Base-by-base conservation (phyloP, 768 basidiomycete species). In the Lentinula guzmanii region DNA sequence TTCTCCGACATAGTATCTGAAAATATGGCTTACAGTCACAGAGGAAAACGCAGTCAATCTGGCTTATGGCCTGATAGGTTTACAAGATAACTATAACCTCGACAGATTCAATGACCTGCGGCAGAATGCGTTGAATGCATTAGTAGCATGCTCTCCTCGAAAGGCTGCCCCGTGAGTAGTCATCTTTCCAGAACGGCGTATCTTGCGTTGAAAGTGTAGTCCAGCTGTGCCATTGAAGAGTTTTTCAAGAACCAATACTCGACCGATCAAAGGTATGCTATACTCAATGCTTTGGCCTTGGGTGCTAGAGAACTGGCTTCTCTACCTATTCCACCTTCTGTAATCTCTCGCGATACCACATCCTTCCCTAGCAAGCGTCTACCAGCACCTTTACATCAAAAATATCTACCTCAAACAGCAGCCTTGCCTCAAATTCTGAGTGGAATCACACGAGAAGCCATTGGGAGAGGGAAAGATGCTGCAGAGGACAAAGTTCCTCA, bases 191-290 rank as follows among this genome's bases (percentile, higher is more conserved):
- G 58, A 24, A 46, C 28, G 3, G 9, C 34, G 15, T 37, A 11
- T 33, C 59, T 42, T 21, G 18, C 15, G 5, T 28, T 46, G 24
- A 52, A 13, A 5, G 13, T 21, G 51, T 59, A 9, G 52, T 59
- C 9, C 68, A 97, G 95, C 3, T 81, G 84, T 37, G 77, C 98
- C 9, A 86, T 93, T 57, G 93, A 96, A 70, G 92, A 97, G 68
- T 95, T 94, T 73, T 99, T 98, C 77, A 87, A 87, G 66, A 91
- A 90, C 52, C 93, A 96, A 65, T 97, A 96, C 72, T 95, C 97
- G 0, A 82, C 85, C 16, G 82, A 86, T 34, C 95, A 98, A 66
- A 87, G 95, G 7, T 90, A 84, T 63, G 83, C 85, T 9, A 93
- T 95, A 65, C 79, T 98, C 21, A 94, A 91, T 63, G 89, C 93